A percentile compares a stretch with the other conserved stretches of the same genome.
Evolutionary conservation across 2,329 filamentous ascomycete genomes (phyloP).

Genomic region (Paecilomyces sp.): DNA sequence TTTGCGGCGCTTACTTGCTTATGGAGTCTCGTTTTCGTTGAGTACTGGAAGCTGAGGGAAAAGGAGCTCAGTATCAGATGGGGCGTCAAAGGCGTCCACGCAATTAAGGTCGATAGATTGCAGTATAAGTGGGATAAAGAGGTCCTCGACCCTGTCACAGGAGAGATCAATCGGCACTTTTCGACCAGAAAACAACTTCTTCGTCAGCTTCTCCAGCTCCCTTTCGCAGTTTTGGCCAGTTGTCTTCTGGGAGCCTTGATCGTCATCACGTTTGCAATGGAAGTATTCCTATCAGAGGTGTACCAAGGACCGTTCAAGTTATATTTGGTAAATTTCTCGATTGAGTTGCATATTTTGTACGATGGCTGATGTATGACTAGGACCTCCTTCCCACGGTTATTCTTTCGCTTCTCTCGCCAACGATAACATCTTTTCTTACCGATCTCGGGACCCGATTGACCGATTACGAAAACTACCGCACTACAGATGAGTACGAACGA

Average conservation of each 20-base stretch:
- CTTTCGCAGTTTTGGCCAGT: slow-evolving; percentile 71
- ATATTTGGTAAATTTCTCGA: slow-evolving; percentile 55
- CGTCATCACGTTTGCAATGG: slow-evolving; percentile 78
- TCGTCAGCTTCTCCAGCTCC: slow-evolving; percentile 72
- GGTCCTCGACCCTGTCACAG: slow-evolving; percentile 73
- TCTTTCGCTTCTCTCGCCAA: slow-evolving; percentile 72
- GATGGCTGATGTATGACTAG: slow-evolving; percentile 31
- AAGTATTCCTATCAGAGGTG: slow-evolving; percentile 92
- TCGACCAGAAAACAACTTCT: slow-evolving; percentile 66
- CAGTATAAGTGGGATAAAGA: slow-evolving; percentile 76
- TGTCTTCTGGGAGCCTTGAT: slow-evolving; percentile 73
- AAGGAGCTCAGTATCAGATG: slow-evolving; percentile 78
- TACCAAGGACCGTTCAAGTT: slow-evolving; percentile 84
- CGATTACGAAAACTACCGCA: slow-evolving; percentile 87
- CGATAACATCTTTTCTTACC: slow-evolving; percentile 69
- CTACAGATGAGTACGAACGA: slow-evolving; percentile 71
- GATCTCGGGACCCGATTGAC: slow-evolving; percentile 70
- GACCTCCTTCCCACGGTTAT: slow-evolving; percentile 83
- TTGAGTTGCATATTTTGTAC: too few relatives aligned
- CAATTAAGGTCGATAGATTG: slow-evolving; percentile 67
- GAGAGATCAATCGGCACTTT: slow-evolving; percentile 72
- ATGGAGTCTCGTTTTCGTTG: slow-evolving; percentile 86
- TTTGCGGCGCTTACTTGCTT: slow-evolving; percentile 73
- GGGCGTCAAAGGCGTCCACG: slow-evolving; percentile 79
- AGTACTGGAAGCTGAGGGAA: slow-evolving; percentile 95